These are phyloP conservation scores for Phaffomyces antillensis DNA, from an alignment of 805 yeast genomes.

Conservation along the genomic window DNA sequence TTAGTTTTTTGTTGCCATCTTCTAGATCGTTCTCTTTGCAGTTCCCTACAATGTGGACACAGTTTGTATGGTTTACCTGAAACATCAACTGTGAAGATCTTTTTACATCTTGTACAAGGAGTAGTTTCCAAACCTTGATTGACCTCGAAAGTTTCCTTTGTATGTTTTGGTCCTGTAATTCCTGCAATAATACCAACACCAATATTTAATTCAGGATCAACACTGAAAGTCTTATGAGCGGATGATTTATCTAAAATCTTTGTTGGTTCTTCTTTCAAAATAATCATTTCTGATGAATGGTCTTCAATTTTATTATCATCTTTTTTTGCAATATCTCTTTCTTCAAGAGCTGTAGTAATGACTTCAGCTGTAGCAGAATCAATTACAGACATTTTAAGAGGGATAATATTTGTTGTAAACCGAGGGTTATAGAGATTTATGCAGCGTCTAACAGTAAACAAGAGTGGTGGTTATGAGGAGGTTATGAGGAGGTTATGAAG, in stretches of 20 bases:
- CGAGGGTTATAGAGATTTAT: background rate
- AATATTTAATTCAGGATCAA: conserved; percentile 20
- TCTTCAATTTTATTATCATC: conserved; percentile 4
- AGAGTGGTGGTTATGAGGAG: background rate
- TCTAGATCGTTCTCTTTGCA: conserved; percentile 55
- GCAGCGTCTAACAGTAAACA: background rate
- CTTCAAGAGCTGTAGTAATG: conserved; percentile 20
- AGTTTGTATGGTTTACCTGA: conserved; percentile 38
- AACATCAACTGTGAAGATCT: conserved; percentile 40
- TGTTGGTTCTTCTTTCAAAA: conserved; percentile 41
- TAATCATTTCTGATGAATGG: conserved; percentile 82
- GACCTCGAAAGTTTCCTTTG: conserved; percentile 3
- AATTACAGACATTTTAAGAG: conserved; percentile 1
- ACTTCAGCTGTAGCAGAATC: conserved; percentile 19
- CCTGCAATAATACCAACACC: conserved; percentile 19
- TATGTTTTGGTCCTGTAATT: conserved; percentile 16
- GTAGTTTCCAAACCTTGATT: conserved; percentile 5
- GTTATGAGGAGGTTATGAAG: conserved; percentile 4
- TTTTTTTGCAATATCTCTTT: conserved; percentile 25
- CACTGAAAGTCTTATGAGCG: conserved; percentile 11
- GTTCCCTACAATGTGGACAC: conserved; percentile 58
- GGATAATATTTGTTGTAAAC: background rate
- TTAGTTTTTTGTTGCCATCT: conserved; percentile 61
- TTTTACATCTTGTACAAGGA: conserved; percentile 52
- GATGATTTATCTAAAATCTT: conserved; percentile 4